A percentile compares a stretch with the other conserved stretches of the same genome.
Conservation (phyloP, 2,329 filamentous ascomycete genomes). For the Rhynchosporium agropyri region DNA sequence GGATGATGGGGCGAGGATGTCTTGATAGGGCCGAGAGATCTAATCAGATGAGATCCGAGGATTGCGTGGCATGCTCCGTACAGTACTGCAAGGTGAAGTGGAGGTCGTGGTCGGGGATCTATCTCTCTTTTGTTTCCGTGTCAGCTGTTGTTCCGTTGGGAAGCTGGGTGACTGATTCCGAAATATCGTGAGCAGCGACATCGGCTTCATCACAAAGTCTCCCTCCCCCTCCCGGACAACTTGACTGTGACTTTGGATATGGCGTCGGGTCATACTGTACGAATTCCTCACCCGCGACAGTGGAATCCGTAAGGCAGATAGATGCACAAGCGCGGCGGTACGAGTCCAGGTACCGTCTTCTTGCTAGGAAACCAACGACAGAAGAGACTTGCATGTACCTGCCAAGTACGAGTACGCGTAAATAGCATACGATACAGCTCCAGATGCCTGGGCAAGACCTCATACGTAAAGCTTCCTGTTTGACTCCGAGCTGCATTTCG, state of each 20-base stretch:
- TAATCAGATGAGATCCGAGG: conserved; percentile 15
- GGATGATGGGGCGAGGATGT: background rate
- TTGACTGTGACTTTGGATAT: background rate
- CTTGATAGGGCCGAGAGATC: conserved; percentile 1
- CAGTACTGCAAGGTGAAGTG: background rate
- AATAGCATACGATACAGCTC: conserved; percentile 13
- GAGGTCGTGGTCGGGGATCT: background rate
- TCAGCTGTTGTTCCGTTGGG: too few relatives aligned
- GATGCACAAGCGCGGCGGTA: too few relatives aligned
- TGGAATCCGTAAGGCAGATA: background rate
- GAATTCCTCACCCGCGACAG: background rate
- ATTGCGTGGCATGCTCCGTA: background rate
- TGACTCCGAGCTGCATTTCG: background rate
- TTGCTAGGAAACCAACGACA: background rate
- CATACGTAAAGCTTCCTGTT: background rate
- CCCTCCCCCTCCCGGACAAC: too few relatives aligned
- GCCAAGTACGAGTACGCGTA: conserved; percentile 4
- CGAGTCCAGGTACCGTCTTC: background rate
- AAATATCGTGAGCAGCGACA: background rate
- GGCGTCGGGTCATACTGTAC: too few relatives aligned
- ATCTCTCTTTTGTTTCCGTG: background rate
- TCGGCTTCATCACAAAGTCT: background rate
- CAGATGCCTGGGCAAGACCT: conserved; percentile 2
- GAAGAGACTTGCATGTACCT: background rate
- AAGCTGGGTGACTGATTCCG: too few relatives aligned